phyloP scores from a whole-genome alignment of 2,329 filamentous ascomycete species.

The Penicillium sp. region DNA sequence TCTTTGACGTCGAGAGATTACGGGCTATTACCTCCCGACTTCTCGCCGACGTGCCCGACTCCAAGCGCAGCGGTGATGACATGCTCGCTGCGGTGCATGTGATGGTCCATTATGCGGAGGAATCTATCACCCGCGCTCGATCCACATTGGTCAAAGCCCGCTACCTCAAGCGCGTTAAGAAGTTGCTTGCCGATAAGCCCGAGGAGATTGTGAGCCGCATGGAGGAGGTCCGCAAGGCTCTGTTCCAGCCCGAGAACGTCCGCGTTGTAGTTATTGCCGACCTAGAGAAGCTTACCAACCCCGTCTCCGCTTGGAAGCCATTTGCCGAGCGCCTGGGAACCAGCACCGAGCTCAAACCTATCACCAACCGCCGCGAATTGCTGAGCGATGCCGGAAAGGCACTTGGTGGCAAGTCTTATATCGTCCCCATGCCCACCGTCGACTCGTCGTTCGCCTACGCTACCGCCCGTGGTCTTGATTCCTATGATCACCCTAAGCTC shows the following conservation, averaged over 20 bases:
- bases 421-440: constrained; percentile 87
- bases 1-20: constrained; percentile 75
- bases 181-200: constrained; percentile 74
- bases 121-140: constrained; percentile 74
- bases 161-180: constrained; percentile 82
- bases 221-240: constrained; percentile 69
- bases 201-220: constrained; percentile 74
- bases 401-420: constrained; percentile 72
- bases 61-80: constrained; percentile 75
- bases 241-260: constrained; percentile 84
- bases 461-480: constrained; percentile 70
- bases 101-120: constrained; percentile 76
- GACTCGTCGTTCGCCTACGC: constrained; percentile 88
- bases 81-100: constrained; percentile 65
- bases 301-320: constrained; percentile 75
- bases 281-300: constrained; percentile 69
- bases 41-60: constrained; percentile 85
- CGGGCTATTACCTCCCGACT: constrained; percentile 71
- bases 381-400: constrained; percentile 73
- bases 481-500: constrained; percentile 73
- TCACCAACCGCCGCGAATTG: constrained; percentile 68
- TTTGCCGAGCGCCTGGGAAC: constrained; percentile 57
- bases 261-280: constrained; percentile 83
- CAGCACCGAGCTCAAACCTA: constrained; percentile 62
- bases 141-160: constrained; percentile 82